phyloP scores from a whole-genome alignment of 1,284 basidiomycete species.

The Entoloma clypeatum region DNA sequence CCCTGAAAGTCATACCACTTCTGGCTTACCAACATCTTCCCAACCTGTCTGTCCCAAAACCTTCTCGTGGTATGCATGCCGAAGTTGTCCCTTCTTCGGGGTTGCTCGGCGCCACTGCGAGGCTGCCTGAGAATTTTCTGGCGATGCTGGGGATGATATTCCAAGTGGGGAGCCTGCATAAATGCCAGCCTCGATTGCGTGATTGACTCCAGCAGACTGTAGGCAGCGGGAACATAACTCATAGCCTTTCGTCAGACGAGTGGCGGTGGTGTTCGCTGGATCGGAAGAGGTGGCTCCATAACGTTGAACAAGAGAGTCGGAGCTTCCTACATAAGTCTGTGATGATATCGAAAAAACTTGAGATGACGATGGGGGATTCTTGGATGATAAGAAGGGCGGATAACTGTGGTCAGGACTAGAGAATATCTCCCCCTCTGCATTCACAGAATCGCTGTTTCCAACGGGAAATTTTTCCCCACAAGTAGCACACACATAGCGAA shows the following conservation, averaged over 20 bases:
- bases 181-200: conserved; percentile 61
- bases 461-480: conserved; percentile 72
- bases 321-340: conserved; percentile 32
- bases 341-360: conserved; percentile 41
- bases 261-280: conserved; percentile 24
- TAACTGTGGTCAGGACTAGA: conserved; percentile 19
- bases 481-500: conserved; percentile 83
- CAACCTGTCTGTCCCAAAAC: conserved; percentile 79
- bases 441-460: conserved; percentile 15
- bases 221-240: conserved; percentile 82
- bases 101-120: conserved; percentile 60
- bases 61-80: conserved; percentile 83
- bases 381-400: conserved; percentile 21
- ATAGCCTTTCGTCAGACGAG: conserved; percentile 47
- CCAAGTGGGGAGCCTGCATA: conserved; percentile 43
- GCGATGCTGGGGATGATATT: conserved; percentile 40
- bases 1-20: conserved; percentile 16
- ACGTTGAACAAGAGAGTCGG: conserved; percentile 20
- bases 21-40: conserved; percentile 84
- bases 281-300: conserved; percentile 38
- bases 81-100: conserved; percentile 66
- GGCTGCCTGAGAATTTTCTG: conserved; percentile 46
- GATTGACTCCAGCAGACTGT: conserved; percentile 69
- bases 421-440: conserved; percentile 25
- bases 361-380: conserved; percentile 21